Evolutionary conservation across 148 eudicot species (phyloP).

Genomic region (Vaccinium darrowii): DNA sequence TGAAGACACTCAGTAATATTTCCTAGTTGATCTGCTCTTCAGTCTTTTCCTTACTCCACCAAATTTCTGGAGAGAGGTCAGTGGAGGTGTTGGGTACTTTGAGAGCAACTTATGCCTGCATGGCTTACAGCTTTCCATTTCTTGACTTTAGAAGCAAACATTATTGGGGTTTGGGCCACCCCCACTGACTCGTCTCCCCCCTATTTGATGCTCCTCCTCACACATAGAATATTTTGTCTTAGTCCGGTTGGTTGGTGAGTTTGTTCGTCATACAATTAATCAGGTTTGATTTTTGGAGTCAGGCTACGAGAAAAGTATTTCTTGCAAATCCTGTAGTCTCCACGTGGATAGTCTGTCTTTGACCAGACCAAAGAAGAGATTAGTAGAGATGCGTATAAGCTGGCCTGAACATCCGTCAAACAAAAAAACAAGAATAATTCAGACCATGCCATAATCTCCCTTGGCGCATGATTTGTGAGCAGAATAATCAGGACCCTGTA

Average conservation of each 20-base stretch:
- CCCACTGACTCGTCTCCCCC: background rate
- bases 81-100: background rate
- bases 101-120: constrained; percentile 8
- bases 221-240: background rate
- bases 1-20: background rate
- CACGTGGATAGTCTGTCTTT: too few relatives aligned
- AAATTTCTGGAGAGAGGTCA: background rate
- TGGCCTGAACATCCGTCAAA: too few relatives aligned
- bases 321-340: too few relatives aligned
- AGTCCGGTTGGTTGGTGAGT: too few relatives aligned
- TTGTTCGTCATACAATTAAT: too few relatives aligned
- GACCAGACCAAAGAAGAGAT: too few relatives aligned
- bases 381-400: too few relatives aligned
- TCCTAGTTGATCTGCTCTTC: background rate
- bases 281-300: too few relatives aligned
- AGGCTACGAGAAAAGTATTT: too few relatives aligned
- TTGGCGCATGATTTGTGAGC: constrained; percentile 7
- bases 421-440: background rate
- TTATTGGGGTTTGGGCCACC: background rate
- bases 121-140: constrained; percentile 3
- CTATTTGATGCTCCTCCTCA: background rate
- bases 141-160: constrained; percentile 14
- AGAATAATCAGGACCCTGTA: background rate
- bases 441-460: background rate
- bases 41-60: background rate